Conservation (phyloP, 805 yeast genomes). For the Candida wancherniae region DNA sequence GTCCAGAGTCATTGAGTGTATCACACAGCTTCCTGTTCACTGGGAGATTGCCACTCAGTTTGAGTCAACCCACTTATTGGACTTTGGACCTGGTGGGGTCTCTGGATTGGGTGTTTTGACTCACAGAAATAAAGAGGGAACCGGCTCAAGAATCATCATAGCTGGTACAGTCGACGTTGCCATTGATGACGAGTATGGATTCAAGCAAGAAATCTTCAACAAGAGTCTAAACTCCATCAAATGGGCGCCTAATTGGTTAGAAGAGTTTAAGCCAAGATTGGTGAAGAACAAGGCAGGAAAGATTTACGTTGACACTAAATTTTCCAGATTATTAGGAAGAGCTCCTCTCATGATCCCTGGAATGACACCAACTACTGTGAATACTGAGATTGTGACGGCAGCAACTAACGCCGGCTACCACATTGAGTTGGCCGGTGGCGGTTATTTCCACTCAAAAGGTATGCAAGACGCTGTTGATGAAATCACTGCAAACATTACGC, state of each 20-base stretch:
- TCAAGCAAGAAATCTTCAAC: conserved; percentile 91
- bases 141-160: conserved; percentile 90
- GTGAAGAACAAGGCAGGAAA: conserved; percentile 66
- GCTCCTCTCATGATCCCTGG: conserved; percentile 98
- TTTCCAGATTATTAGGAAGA: conserved; percentile 85
- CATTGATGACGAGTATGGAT: conserved; percentile 82
- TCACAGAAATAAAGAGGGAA: conserved; percentile 97
- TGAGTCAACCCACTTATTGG: conserved; percentile 81
- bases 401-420: conserved; percentile 95
- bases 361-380: conserved; percentile 98
- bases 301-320: conserved; percentile 86
- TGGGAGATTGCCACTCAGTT: conserved; percentile 91
- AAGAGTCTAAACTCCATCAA: conserved; percentile 58
- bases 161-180: conserved; percentile 81
- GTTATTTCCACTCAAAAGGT: conserved; percentile 72
- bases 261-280: conserved; percentile 81
- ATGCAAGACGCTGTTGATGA: conserved; percentile 73
- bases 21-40: conserved; percentile 83
- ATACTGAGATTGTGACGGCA: conserved; percentile 90
- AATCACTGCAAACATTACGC: conserved; percentile 60
- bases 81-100: conserved; percentile 98
- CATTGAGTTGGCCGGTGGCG: conserved; percentile 98
- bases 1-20: conserved; percentile 71
- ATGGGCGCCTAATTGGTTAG: conserved; percentile 87
- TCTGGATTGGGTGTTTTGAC: conserved; percentile 95